Evolutionary conservation across 495 filamentous ascomycete species (phyloP), one percentile per base, ranked within the genome.

Genomic region (Hypoxylon fuscum): DNA sequence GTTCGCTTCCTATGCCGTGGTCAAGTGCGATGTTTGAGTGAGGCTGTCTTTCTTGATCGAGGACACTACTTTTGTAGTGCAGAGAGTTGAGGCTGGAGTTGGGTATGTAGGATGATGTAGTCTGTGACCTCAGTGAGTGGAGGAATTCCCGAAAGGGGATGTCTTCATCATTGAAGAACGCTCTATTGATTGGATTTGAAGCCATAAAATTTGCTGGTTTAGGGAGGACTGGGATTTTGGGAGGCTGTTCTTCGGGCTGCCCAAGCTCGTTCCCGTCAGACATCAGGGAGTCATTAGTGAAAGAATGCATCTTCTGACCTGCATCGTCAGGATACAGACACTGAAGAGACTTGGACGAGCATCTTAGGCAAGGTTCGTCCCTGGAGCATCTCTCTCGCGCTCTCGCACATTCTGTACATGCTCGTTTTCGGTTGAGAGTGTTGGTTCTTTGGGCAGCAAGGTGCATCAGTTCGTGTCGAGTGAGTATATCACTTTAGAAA

Each of bases 311-410:
- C 41, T 48, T 66, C 35, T 46, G 57, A 17, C 3, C 40, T 27
- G 55, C 22, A 10, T 66, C 62, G 29, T 70, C 60, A 5, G 80
- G 78, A 63, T 85, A 85, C 35, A 78, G 64, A 51, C 85, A 87
- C 20, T 76, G 73, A 15, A 85, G 74, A 11, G 76, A 74, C 18
- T 83, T 79, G 21, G 71, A 71, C n/a, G 76, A 71, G 59, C 85
- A 88, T 31, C 83, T 77, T 38, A 72, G 62, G 61, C 85, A 88
- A 35, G 81, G 78, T 20, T 70, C 70, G 5, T 76, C 82, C 14
- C 81, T 82, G 32, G 80, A 85, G 64, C 85, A 87, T 68, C 83
- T 79, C 20, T 82, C 80, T 67, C 84, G 72, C 15, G 80, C 81
- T 14, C 75, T 77, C 8, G 84, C 83, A 53, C 85, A 88, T 61